phyloP scores from a whole-genome alignment of 2,329 filamentous ascomycete species.

The Colletotrichum sp. region DNA sequence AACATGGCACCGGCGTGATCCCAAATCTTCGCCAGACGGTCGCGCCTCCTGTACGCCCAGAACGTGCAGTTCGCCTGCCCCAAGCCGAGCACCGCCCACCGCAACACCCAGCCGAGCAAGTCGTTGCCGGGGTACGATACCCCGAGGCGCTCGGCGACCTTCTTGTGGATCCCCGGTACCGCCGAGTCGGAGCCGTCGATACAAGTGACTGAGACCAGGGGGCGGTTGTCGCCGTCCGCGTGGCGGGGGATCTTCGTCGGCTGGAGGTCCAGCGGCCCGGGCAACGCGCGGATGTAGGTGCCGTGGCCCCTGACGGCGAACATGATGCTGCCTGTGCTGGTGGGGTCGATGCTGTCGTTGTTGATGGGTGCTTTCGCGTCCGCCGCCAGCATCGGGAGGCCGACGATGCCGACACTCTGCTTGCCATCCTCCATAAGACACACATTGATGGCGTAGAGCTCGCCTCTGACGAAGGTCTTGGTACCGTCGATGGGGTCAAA shows the following conservation, averaged over 20 bases:
- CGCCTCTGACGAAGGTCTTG: constrained; percentile 57
- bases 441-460: constrained; percentile 64
- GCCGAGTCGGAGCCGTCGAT: constrained; percentile 51
- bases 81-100: constrained; percentile 58
- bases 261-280: constrained; percentile 24
- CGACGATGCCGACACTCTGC: constrained; percentile 56
- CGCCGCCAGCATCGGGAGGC: constrained; percentile 48
- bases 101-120: constrained; percentile 61
- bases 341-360: constrained; percentile 49
- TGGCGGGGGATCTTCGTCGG: constrained; percentile 35
- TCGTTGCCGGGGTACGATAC: constrained; percentile 52
- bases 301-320: constrained; percentile 55
- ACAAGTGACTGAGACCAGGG: constrained; percentile 52
- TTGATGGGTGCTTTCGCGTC: constrained; percentile 41
- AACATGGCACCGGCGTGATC: constrained; percentile 66
- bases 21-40: constrained; percentile 60
- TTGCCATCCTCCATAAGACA: constrained; percentile 54
- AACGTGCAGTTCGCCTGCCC: constrained; percentile 59
- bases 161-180: constrained; percentile 50
- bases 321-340: constrained; percentile 51
- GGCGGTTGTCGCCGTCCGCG: constrained; percentile 24
- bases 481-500: constrained; percentile 68
- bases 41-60: constrained; percentile 58
- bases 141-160: constrained; percentile 45
- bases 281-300: constrained; percentile 49